Evolutionary conservation across 2,329 filamentous ascomycete species (phyloP), one percentile per base, ranked within the genome.

Genomic region (Ustulina deusta): DNA sequence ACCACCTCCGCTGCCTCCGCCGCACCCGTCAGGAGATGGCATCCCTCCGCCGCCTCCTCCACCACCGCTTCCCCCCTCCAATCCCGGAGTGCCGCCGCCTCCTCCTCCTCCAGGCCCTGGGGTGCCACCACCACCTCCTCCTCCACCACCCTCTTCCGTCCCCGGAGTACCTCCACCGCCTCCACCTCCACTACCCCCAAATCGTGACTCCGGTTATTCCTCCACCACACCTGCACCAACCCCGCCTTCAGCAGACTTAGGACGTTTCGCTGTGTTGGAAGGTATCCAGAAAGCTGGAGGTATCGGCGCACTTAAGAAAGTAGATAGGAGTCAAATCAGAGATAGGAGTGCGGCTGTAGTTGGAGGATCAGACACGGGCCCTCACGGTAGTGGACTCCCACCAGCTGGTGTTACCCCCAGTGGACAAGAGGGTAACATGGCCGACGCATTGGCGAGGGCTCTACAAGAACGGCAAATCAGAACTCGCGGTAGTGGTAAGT

Each of bases 401-500:
- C 81, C 87, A 9, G 81, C 86, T 52, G 86, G 86, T 27, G 78
- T 85, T 49, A 79, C 83, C n/a, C 78, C 83, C 56, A 78, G 82
- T 57, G 85, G 85, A 49, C 85, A 84, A 20, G 86, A 84, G 22
- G 86, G 89, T 63, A 90, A 89, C 40, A 88, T 97, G 86, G 93
- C 93, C 25, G 93, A 91, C 82, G 94, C 93, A 55, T 82, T 97
- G 74, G 93, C 93, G 67, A 91, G 89, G 68, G 92, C 91, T 65
- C 81, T 94, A 74, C 89, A 91, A 77, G 92, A 93, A 82, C 87
- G 95, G 79, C 97, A 97, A 84, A 89, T 93, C 80, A 97, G 97
- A 85, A 95, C 97, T 78, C 93, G 93, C 82, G 91, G 93, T 79
- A 97, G 93, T 85, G 95, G 95, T 97, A 89, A 89, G 93, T 91